Conservation (phyloP, 2,329 filamentous ascomycete species). For the Aspergillus amoenus region DNA sequence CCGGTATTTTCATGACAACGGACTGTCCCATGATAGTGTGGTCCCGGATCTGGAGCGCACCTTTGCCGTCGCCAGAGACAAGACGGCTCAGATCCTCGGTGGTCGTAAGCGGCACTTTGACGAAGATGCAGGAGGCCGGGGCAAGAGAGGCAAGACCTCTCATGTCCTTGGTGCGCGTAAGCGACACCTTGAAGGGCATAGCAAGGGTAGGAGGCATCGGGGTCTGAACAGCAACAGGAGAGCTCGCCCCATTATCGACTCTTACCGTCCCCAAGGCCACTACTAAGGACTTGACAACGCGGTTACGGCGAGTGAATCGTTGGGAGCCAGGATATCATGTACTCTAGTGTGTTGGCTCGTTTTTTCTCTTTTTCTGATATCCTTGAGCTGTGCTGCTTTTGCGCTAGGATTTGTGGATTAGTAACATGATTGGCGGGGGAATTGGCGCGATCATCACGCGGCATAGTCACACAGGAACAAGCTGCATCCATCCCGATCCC, state of each 20-base stretch:
- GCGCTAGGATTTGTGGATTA: background rate
- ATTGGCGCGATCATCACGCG: constrained; percentile 6
- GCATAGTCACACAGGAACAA: constrained; percentile 1
- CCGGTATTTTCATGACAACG: constrained; percentile 30
- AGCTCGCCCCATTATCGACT: constrained; percentile 21
- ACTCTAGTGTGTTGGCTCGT: background rate
- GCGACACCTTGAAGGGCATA: no score
- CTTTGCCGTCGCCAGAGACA: constrained; percentile 34
- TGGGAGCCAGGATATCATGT: background rate
- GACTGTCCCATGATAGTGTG: constrained; percentile 25
- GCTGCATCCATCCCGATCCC: no score
- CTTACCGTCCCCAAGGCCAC: constrained; percentile 22
- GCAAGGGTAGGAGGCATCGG: no score
- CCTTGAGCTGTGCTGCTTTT: background rate
- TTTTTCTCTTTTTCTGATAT: background rate
- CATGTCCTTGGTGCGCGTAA: no score
- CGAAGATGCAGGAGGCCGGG: constrained; percentile 5
- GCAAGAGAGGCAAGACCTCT: constrained; percentile 3
- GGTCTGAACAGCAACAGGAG: constrained; percentile 3
- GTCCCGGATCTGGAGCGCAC: constrained; percentile 34
- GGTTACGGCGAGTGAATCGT: background rate
- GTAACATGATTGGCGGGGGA: constrained; percentile 6
- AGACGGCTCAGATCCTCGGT: constrained; percentile 36
- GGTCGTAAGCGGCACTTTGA: constrained; percentile 43
- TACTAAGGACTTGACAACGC: background rate